Evolutionary conservation across 2,329 filamentous ascomycete species (phyloP).

Genomic region (Aureobasidium vineae): DNA sequence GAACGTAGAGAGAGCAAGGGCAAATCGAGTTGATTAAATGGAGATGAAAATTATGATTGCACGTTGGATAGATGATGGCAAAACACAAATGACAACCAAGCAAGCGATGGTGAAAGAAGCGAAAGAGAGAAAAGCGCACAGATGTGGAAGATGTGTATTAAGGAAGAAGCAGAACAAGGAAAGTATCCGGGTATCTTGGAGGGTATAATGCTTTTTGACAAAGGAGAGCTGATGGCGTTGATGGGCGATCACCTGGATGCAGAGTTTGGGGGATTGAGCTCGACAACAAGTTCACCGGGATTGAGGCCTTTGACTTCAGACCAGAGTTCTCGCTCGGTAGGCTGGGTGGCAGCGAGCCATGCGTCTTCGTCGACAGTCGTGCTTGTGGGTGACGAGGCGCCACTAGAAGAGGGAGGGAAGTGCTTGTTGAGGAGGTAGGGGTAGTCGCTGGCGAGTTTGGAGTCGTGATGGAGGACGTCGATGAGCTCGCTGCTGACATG

Average conservation of each 20-base stretch:
- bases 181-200: constrained; percentile 13
- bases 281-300: constrained; percentile 32
- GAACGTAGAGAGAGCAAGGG: background rate
- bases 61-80: background rate
- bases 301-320: constrained; percentile 32
- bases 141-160: background rate
- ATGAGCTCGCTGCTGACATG: constrained; percentile 47
- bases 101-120: background rate
- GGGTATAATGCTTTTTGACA: constrained; percentile 25
- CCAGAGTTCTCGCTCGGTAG: constrained; percentile 31
- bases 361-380: constrained; percentile 28
- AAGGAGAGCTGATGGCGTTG: background rate
- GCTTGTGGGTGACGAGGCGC: constrained; percentile 15
- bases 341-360: constrained; percentile 37
- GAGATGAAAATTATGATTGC: background rate
- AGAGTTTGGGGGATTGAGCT: constrained; percentile 14
- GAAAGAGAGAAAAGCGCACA: background rate
- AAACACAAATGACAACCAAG: background rate
- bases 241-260: background rate
- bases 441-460: constrained; percentile 43
- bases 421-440: constrained; percentile 45
- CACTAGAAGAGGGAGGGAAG: constrained; percentile 33
- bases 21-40: background rate
- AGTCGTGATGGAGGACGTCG: constrained; percentile 48
- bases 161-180: constrained; percentile 1